Conservation (phyloP, 257 asterid genomes). For the Fraxinus excelsior region DNA sequence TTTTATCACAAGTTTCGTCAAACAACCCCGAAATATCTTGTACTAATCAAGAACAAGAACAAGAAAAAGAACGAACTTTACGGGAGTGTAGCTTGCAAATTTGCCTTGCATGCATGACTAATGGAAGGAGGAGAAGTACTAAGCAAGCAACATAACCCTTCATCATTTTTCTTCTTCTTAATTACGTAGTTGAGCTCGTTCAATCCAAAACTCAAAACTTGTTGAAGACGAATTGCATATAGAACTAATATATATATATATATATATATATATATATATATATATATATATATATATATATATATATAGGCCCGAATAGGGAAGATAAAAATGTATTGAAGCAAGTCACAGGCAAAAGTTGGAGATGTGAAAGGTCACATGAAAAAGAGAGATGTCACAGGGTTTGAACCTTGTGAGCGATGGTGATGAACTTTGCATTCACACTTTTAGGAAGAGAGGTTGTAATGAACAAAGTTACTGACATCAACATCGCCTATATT, state of each 20-base stretch:
- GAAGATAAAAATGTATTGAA: slow-evolving; percentile 40
- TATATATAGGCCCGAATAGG: slow-evolving; percentile 40
- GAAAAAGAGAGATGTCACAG: slow-evolving; percentile 45
- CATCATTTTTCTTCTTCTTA: too few relatives aligned
- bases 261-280: too few relatives aligned
- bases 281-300: too few relatives aligned
- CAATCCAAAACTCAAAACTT: neutral
- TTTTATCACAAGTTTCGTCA: too few relatives aligned
- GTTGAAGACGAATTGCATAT: neutral
- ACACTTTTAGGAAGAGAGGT: slow-evolving; percentile 33
- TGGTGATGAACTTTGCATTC: slow-evolving; percentile 28
- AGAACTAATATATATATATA: too few relatives aligned
- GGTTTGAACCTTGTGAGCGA: slow-evolving; percentile 32
- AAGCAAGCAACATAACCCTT: too few relatives aligned
- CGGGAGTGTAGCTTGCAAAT: slow-evolving; percentile 38
- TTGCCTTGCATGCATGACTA: slow-evolving; percentile 49
- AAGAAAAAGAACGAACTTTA: slow-evolving; percentile 23
- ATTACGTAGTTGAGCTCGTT: neutral
- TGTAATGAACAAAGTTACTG: slow-evolving; percentile 35
- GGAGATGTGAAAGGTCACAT: slow-evolving; percentile 52
- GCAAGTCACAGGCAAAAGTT: slow-evolving; percentile 67
- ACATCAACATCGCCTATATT: slow-evolving; percentile 2
- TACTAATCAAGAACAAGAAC: neutral
- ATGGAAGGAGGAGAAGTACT: slow-evolving; percentile 36
- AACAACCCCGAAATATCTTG: neutral